Evolutionary conservation across 306 rosid species (phyloP).

Genomic region (Vigna unguiculata): DNA sequence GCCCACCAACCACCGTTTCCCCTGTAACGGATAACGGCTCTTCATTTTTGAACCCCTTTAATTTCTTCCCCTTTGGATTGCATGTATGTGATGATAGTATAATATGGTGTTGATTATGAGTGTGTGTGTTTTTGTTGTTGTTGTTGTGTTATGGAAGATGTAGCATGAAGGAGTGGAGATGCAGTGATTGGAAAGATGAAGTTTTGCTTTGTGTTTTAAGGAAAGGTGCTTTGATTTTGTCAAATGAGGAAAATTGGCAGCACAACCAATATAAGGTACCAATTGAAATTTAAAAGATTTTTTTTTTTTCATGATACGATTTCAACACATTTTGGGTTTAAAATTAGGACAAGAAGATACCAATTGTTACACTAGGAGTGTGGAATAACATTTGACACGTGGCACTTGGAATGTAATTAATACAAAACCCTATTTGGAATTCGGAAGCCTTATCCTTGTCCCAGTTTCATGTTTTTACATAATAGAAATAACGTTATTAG

Average conservation of each 20-base stretch:
- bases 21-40: constrained; percentile 40
- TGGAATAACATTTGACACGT: no score
- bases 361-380: no score
- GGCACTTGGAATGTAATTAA: no score
- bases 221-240: constrained; percentile 53
- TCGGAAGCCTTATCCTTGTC: no score
- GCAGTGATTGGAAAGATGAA: neutral
- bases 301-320: neutral
- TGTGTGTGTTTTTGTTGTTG: neutral
- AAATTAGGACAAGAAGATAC: no score
- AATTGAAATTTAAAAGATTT: neutral
- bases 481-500: no score
- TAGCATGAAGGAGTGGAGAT: neutral
- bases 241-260: constrained; percentile 42
- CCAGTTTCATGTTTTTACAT: no score
- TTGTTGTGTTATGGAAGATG: neutral
- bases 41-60: constrained; percentile 43
- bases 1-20: constrained; percentile 55
- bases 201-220: constrained; percentile 10
- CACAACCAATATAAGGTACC: neutral
- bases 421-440: no score
- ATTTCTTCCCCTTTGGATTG: neutral
- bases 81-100: neutral
- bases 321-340: neutral
- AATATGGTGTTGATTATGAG: neutral